Conservation (phyloP, 805 yeast species). For the Candida anglica region DNA sequence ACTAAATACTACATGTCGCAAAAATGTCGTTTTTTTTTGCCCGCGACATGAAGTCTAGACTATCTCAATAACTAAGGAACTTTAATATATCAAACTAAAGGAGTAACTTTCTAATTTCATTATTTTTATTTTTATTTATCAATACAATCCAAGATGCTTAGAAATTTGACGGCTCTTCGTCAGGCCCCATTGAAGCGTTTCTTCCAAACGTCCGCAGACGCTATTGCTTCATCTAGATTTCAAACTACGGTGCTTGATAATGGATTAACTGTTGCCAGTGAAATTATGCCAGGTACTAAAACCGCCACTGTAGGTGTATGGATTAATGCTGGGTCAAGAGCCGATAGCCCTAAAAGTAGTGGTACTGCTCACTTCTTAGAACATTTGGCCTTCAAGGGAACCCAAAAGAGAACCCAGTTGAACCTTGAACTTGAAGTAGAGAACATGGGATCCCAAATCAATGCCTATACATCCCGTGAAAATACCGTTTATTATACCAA, state of each 20-base stretch:
- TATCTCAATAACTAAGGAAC: no score
- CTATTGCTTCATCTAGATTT: constrained; percentile 22
- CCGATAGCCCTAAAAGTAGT: constrained; percentile 77
- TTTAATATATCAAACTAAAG: no score
- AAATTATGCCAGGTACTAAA: constrained; percentile 76
- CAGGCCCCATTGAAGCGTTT: no score
- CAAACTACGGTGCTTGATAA: constrained; percentile 75
- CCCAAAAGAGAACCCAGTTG: constrained; percentile 72
- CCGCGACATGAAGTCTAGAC: no score
- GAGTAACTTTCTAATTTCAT: no score
- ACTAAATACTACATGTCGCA: no score
- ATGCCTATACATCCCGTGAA: constrained; percentile 98
- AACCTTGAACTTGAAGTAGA: constrained; percentile 90
- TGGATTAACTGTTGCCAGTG: constrained; percentile 94
- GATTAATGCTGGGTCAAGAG: constrained; percentile 98
- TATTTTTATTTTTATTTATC: no score
- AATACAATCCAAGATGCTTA: no score
- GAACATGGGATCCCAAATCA: constrained; percentile 92
- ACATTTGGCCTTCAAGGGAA: constrained; percentile 96
- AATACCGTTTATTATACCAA: constrained; percentile 96
- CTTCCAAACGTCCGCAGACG: no score
- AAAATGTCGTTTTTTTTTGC: no score
- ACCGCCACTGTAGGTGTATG: constrained; percentile 98
- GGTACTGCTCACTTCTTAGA: constrained; percentile 98
- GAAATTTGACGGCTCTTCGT: no score